These are phyloP conservation scores for Talinum fruticosum DNA, from an alignment of 148 eudicot species.

Conservation along the genomic window DNA sequence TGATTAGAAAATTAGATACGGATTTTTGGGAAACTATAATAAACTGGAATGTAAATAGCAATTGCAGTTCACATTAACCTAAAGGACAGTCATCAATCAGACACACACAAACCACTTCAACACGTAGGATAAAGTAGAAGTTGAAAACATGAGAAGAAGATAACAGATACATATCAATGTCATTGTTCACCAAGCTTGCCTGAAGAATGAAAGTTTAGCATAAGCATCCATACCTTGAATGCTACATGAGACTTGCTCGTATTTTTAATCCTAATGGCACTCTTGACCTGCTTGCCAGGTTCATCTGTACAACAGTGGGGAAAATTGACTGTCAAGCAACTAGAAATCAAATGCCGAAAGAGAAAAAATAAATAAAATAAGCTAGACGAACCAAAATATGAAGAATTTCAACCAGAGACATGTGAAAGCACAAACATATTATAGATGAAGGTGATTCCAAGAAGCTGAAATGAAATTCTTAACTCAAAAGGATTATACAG, in stretches of 20 bases:
- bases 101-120: not conserved
- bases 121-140: not conserved
- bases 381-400: not conserved
- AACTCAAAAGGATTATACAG: not conserved
- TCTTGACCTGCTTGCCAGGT: conserved; percentile 87
- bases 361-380: not conserved
- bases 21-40: not conserved
- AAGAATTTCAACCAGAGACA: not conserved
- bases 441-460: not conserved
- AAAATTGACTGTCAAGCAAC: not conserved
- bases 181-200: not conserved
- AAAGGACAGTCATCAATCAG: not conserved
- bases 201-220: not conserved
- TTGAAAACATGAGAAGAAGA: not conserved
- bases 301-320: conserved; percentile 47
- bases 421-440: not conserved
- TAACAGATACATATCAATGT: not conserved
- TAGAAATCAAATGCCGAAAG: not conserved
- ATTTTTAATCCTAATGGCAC: conserved; percentile 82
- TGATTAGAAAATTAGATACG: conserved; percentile 7
- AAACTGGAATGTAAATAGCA: not conserved
- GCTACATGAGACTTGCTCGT: conserved; percentile 85
- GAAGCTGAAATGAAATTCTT: not conserved
- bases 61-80: not conserved
- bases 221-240: conserved; percentile 58